Conservation (phyloP, 179 eudicot genomes). For the Actinidia arguta region DNA sequence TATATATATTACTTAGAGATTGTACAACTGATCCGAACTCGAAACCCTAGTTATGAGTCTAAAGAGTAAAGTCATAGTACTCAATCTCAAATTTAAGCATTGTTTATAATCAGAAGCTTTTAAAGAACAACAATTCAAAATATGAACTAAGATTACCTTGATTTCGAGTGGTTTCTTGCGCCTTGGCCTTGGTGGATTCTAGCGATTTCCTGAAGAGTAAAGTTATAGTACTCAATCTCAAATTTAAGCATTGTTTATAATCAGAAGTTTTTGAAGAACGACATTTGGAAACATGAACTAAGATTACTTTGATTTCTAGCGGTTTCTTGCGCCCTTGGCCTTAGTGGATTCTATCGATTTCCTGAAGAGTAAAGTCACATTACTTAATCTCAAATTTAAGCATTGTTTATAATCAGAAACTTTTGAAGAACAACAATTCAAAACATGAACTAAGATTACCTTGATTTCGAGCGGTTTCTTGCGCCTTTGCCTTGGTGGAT, state of each 20-base stretch:
- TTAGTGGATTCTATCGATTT: slow-evolving; percentile 40
- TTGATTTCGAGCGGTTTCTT: slow-evolving; percentile 45
- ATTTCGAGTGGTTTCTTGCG: slow-evolving; percentile 41
- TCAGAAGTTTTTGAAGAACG: too few relatives aligned
- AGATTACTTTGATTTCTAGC: slow-evolving; percentile 52
- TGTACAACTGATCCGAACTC: too few relatives aligned
- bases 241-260: too few relatives aligned
- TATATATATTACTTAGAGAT: too few relatives aligned
- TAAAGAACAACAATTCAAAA: neutral
- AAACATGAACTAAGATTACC: slow-evolving; percentile 28
- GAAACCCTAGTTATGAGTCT: too few relatives aligned
- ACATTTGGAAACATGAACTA: neutral
- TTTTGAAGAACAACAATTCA: neutral
- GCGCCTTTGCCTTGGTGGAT: slow-evolving; percentile 35
- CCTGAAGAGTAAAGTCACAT: too few relatives aligned
- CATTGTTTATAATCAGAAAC: too few relatives aligned
- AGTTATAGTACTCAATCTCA: too few relatives aligned
- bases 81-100: too few relatives aligned
- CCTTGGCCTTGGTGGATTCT: slow-evolving; percentile 34
- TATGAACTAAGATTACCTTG: slow-evolving; percentile 39
- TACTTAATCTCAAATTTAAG: too few relatives aligned
- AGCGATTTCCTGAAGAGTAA: slow-evolving; percentile 40
- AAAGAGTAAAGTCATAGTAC: too few relatives aligned
- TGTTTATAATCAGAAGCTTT: too few relatives aligned
- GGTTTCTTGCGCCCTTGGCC: slow-evolving; percentile 35